phyloP scores from a whole-genome alignment of 371 early-diverging fungal genomes.

The Funneliformis caledonium region DNA sequence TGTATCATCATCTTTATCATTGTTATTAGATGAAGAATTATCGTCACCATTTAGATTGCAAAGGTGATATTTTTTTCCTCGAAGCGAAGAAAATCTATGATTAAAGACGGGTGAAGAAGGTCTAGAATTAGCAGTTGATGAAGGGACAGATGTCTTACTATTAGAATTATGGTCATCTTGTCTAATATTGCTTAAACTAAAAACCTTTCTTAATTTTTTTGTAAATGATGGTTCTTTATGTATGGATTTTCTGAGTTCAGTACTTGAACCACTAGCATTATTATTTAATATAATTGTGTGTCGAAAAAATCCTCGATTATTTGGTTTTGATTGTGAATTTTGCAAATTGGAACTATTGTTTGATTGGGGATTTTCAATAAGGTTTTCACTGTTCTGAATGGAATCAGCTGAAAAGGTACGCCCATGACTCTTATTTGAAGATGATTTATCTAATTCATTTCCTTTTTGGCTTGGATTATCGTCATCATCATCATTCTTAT shows the following conservation, averaged over 20 bases:
- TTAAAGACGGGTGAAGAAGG: not conserved
- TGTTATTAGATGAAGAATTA: not conserved
- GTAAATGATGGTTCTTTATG: slow-evolving; percentile 27
- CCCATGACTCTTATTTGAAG: not conserved
- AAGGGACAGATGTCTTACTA: not conserved
- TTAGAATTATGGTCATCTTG: slow-evolving; percentile 5
- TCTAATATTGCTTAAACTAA: slow-evolving; percentile 21
- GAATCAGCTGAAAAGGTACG: not conserved
- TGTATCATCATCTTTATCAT: not conserved
- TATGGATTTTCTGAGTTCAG: slow-evolving; percentile 24
- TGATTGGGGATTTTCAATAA: not conserved
- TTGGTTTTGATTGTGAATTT: not conserved
- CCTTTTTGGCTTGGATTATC: not conserved
- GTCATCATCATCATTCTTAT: not conserved
- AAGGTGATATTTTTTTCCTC: not conserved
- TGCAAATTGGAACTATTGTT: not conserved
- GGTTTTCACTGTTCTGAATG: too few species aligned
- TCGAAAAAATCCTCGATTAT: not conserved
- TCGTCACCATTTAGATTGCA: not conserved
- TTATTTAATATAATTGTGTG: not conserved
- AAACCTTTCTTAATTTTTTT: not conserved
- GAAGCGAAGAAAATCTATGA: slow-evolving; percentile 2
- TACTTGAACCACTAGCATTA: not conserved
- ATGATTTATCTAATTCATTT: not conserved
- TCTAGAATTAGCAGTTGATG: not conserved